phyloP scores from a whole-genome alignment of 1,139 yeast genomes.

The Lizanozyma gosingica region DNA sequence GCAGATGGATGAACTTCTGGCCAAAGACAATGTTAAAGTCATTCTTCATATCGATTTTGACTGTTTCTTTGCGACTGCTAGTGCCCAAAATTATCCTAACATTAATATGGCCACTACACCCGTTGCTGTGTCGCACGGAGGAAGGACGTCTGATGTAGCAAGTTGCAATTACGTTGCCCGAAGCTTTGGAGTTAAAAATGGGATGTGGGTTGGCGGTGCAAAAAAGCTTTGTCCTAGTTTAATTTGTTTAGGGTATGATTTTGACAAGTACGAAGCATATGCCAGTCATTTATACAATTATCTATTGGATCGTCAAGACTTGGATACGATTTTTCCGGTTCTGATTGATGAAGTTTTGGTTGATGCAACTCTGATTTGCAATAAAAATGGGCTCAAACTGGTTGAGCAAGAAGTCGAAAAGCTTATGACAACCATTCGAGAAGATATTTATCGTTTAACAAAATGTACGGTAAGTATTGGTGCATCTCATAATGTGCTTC shows the following conservation, averaged over 20 bases:
- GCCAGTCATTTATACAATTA: conserved; percentile 42
- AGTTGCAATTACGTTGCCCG: conserved; percentile 89
- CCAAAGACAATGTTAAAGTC: conserved; percentile 13
- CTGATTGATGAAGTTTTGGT: conserved; percentile 86
- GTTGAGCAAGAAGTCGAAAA: conserved; percentile 11
- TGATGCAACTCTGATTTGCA: conserved; percentile 44
- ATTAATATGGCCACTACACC: conserved; percentile 53
- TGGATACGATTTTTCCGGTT: conserved; percentile 69
- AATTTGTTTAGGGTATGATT: conserved; percentile 59
- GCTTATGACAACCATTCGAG: conserved; percentile 34
- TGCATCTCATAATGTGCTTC: conserved; percentile 55
- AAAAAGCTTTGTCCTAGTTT: conserved; percentile 55
- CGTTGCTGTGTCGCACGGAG: conserved; percentile 81
- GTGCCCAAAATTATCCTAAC: conserved; percentile 50
- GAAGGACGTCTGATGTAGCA: conserved; percentile 66
- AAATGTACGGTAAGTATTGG: conserved; percentile 75
- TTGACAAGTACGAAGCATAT: conserved; percentile 54
- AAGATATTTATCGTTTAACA: conserved; percentile 37
- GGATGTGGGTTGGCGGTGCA: conserved; percentile 82
- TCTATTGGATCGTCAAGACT: conserved; percentile 39
- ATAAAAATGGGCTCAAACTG: no score
- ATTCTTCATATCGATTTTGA: conserved; percentile 87
- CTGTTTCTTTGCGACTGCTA: conserved; percentile 86
- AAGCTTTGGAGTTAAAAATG: conserved; percentile 63
- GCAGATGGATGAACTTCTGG: not conserved